Base-by-base conservation (phyloP, 345 rosid species). In the Melastoma malabathricum region DNA sequence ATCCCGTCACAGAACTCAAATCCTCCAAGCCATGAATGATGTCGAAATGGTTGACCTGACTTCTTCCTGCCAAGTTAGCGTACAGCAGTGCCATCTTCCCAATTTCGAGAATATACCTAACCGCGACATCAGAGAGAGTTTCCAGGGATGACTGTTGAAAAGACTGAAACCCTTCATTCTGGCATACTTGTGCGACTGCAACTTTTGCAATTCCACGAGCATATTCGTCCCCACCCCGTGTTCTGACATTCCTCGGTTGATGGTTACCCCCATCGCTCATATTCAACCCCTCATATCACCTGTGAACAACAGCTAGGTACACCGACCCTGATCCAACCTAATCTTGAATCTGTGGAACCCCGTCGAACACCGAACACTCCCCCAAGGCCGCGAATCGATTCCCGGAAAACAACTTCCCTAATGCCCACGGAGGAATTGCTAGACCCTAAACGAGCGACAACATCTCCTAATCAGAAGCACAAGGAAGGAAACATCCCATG, bases 141-240 rank as follows among this genome's bases (percentile, higher is more conserved):
- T 83, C 86, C 27, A 87, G 92, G 49, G 96, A 84, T 57, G 83
- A 79, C 53, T 74, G 83, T 66, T 87, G 96, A 68, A 82, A 80
- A 54, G 75, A 48, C 64, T 64, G 81, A 76, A 84, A 84, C 52
- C 98, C 93, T 39, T 66, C 61, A 52, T 66, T 60, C 69, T 82
- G 86, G 56, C 90, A 87, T 56, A 87, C 71, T 63, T 87, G 93
- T 0, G 88, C 84, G 34, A 82, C 75, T 9, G 84, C 86, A 71
- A 87, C 67, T 68, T 66, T 82, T 1, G 81, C 78, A 19, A 79
- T 34, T 13, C 80, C 76, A 12, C 46, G 72, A 0, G 83, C 53
- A 46, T 80, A 92, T 38, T 75, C 80, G 59, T 74, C 77, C 6
- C 64, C 68, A 8, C 63, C 57, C 2, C 57, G 68, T 52, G 81